Base-by-base conservation (phyloP, 108 stramenopile species). In the Licmophora abbreviata region DNA sequence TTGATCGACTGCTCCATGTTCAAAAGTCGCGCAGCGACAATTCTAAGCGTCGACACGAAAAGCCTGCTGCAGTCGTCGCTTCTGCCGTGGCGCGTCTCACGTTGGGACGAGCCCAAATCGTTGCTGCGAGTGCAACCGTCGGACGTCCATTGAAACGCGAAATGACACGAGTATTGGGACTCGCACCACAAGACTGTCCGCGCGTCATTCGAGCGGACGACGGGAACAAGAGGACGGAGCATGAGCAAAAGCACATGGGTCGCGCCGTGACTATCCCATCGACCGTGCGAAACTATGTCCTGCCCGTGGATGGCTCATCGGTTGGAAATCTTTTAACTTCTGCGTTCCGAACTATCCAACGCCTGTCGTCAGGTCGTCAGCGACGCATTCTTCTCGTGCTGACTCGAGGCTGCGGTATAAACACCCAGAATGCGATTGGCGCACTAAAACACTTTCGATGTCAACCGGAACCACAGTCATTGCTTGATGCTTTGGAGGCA, bases 91-190 rank as follows among this genome's bases (percentile, higher is more conserved):
- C 87, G 12, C 64, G 82, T 22, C 35, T 68, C 18, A 85, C 85
- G 0, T 51, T 83, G 34, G 88, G 88, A 15, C 56, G 64, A 26
- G 73, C 59, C 0, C 89, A 95, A 67, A 64, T 95, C 23, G 72
- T 95, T 21, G 89, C 85, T 8, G 92, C 86, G 9, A 93, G 91
- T 59, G 94, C 96, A 4, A 97, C 96, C 0, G 92, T 97, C 27
- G 96, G 96, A 15, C 65, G 96, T 26, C 79, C 87, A 6, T 70
- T 97, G 26, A 78, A 79, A 54, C 76, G 96, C 29, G 94, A 94
- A 48, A 44, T 97, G 20, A 61, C 84, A 6, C 76, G 91, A 30
- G 82, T 94, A 12, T 53, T 96, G 51, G 88, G 88, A 24, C 58
- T 93, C 34, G 53, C 77, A 20, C 79, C 82, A 40, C 67, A 83